Evolutionary conservation across 164 flowering plant species (phyloP).

Genomic region (Tetrastigma voinierianum): DNA sequence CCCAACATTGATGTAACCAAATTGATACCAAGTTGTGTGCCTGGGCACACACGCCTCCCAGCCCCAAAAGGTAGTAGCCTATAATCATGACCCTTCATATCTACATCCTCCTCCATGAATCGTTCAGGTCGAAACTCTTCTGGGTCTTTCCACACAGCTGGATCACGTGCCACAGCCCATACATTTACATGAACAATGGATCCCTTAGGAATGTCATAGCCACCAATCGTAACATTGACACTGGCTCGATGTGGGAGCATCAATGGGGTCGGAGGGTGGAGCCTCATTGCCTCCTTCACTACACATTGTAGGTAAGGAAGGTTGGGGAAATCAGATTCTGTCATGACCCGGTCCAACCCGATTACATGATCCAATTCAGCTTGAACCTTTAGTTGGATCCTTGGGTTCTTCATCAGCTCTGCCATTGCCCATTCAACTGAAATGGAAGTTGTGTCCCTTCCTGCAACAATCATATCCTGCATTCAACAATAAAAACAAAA

Average conservation of each 20-base stretch:
- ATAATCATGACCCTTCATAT: too few relatives aligned
- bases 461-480: constrained; percentile 52
- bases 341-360: constrained; percentile 34
- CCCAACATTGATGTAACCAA: constrained; percentile 42
- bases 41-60: too few relatives aligned
- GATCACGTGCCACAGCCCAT: constrained; percentile 48
- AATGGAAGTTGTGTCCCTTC: constrained; percentile 44
- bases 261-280: too few relatives aligned
- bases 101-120: too few relatives aligned
- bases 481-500: too few relatives aligned
- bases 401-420: constrained; percentile 34
- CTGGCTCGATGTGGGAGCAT: too few relatives aligned
- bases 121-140: too few relatives aligned
- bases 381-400: constrained; percentile 41
- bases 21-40: too few relatives aligned
- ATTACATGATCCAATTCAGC: constrained; percentile 41
- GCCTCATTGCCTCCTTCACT: too few relatives aligned
- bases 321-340: constrained; percentile 32
- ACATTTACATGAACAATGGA: constrained; percentile 44
- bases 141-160: constrained; percentile 37
- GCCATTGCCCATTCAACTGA: constrained; percentile 48
- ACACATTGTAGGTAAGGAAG: constrained; percentile 45
- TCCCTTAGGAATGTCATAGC: constrained; percentile 47
- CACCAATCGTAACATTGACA: too few relatives aligned
- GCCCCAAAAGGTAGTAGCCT: too few relatives aligned